phyloP scores from a whole-genome alignment of 1,139 yeast species.

The Geotrichum cucujoidarum region DNA sequence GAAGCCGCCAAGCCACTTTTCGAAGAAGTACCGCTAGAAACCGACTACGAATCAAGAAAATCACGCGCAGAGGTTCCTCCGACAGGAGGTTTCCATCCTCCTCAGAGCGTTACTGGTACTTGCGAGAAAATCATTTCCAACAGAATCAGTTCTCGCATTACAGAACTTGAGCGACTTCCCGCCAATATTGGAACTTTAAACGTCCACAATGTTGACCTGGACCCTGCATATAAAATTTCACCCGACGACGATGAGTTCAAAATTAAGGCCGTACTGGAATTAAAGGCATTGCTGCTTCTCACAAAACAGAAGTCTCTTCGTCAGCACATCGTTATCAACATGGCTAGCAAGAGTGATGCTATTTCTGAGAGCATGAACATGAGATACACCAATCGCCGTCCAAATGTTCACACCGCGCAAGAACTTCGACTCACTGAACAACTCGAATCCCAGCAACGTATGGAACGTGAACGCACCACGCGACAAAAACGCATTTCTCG shows the following conservation, averaged over 20 bases:
- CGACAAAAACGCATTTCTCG: conserved; percentile 34
- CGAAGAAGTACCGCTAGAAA: conserved; percentile 20
- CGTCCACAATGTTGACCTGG: conserved; percentile 37
- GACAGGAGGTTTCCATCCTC: conserved; percentile 20
- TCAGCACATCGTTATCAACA: conserved; percentile 61
- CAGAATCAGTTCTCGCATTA: conserved; percentile 59
- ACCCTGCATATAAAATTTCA: conserved; percentile 44
- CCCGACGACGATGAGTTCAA: conserved; percentile 47
- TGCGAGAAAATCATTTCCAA: conserved; percentile 38
- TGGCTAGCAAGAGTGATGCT: conserved; percentile 44
- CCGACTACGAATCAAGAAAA: conserved; percentile 34
- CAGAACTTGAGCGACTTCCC: conserved; percentile 72
- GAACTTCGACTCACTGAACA: conserved; percentile 60
- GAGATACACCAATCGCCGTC: conserved; percentile 41
- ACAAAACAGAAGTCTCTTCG: conserved; percentile 83
- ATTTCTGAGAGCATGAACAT: conserved; percentile 34
- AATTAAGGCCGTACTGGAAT: conserved; percentile 66
- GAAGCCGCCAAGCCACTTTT: conserved; percentile 8
- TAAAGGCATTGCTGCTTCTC: conserved; percentile 72
- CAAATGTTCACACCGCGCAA: conserved; percentile 61
- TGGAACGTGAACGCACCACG: conserved; percentile 46
- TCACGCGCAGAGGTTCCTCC: conserved; percentile 34
- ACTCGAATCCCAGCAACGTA: conserved; percentile 51
- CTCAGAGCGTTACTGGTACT: conserved; percentile 27
- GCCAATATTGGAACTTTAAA: conserved; percentile 68